phyloP scores from a whole-genome alignment of 179 eudicot species.

The Beta macrorhiza region DNA sequence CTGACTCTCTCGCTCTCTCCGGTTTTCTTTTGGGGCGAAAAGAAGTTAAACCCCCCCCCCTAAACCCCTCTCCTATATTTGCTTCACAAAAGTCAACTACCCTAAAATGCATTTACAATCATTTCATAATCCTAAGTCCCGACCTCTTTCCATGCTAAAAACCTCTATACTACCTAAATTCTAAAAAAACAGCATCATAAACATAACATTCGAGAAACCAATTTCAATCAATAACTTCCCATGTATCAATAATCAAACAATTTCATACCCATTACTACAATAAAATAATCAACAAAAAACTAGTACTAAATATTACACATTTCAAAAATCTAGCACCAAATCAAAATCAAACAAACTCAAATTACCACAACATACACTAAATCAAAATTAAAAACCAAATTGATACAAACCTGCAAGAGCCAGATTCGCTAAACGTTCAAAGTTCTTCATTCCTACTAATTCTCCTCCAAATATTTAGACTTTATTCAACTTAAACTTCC shows the following conservation, averaged over 20 bases:
- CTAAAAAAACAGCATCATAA: not conserved
- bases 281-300: not conserved
- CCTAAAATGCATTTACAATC: not conserved
- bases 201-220: not conserved
- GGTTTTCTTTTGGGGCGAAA: no score
- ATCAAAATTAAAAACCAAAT: not conserved
- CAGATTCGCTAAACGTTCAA: conserved; percentile 51
- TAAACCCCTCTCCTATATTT: not conserved
- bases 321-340: not conserved
- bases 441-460: conserved; percentile 41
- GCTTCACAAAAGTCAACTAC: not conserved
- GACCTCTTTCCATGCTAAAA: not conserved
- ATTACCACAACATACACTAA: not conserved
- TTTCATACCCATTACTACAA: not conserved
- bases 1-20: no score
- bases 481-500: conserved; percentile 1
- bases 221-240: not conserved
- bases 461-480: not conserved
- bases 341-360: not conserved
- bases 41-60: not conserved
- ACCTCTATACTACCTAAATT: not conserved
- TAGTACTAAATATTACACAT: not conserved
- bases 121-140: not conserved
- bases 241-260: not conserved
- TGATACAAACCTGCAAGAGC: conserved; percentile 55